These are phyloP conservation scores for Vaccinium vitisidaea DNA, from an alignment of 148 eudicot species.

Conservation along the genomic window DNA sequence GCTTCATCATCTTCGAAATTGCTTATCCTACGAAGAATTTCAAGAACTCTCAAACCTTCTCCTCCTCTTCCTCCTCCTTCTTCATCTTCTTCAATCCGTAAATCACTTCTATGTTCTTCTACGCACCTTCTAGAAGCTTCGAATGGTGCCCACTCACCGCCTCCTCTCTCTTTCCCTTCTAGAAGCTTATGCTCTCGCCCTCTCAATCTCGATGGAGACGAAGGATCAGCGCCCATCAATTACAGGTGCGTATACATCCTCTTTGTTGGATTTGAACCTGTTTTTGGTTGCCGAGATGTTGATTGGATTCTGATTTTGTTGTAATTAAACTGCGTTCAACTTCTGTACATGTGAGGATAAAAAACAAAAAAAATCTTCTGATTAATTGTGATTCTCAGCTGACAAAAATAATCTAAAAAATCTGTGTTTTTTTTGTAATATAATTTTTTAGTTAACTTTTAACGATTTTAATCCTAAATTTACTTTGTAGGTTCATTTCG, in stretches of 20 bases:
- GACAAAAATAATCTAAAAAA: too few relatives aligned
- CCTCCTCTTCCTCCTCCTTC: not conserved
- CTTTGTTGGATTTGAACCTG: too few relatives aligned
- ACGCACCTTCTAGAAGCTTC: constrained; percentile 6
- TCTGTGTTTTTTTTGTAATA: too few relatives aligned
- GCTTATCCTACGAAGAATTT: not conserved
- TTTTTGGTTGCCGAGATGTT: too few relatives aligned
- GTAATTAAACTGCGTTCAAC: too few relatives aligned
- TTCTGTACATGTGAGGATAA: too few relatives aligned
- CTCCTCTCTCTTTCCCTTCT: constrained; percentile 14
- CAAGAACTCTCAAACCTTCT: not conserved
- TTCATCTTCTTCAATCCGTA: not conserved
- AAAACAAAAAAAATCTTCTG: too few relatives aligned
- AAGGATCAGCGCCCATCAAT: constrained; percentile 56
- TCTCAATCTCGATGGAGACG: constrained; percentile 28
- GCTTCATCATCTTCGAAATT: not conserved
- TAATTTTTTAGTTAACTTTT: too few relatives aligned
- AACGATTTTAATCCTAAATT: too few relatives aligned
- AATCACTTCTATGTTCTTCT: not conserved
- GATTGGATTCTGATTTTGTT: too few relatives aligned
- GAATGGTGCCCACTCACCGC: not conserved
- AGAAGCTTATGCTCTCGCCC: constrained; percentile 48
- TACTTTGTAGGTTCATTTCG: too few relatives aligned
- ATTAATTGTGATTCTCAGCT: too few relatives aligned
- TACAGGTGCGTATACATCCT: constrained; percentile 37